A percentile compares a stretch with the other conserved stretches of the same genome.
phyloP scores from a whole-genome alignment of 108 stramenopile genomes.

The Nitzschia inconspicua region DNA sequence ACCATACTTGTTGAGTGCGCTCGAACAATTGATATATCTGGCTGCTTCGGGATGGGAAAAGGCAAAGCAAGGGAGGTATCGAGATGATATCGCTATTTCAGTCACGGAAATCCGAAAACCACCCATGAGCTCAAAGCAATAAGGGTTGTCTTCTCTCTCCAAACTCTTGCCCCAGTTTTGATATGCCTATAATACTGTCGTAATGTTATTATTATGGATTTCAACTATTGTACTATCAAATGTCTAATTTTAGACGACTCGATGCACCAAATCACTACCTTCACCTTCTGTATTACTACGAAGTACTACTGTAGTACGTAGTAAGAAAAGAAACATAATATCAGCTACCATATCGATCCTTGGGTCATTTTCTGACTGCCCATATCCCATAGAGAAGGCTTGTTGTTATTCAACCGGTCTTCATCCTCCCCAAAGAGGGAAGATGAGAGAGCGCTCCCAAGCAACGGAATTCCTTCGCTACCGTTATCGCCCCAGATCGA shows the following conservation, averaged over 20 bases:
- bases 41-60: slow-evolving; percentile 76
- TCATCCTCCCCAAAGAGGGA: slow-evolving; percentile 7
- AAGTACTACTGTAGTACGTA: neutral
- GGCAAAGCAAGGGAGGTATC: slow-evolving; percentile 67
- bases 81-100: slow-evolving; percentile 84
- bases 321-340: neutral
- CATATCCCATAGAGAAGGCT: neutral
- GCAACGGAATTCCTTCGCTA: neutral
- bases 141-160: too few relatives aligned
- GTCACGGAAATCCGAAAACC: slow-evolving; percentile 44
- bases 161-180: too few relatives aligned
- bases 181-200: too few relatives aligned
- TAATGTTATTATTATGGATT: too few relatives aligned
- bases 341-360: slow-evolving; percentile 8
- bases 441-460: neutral
- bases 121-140: too few relatives aligned
- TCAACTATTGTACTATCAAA: too few relatives aligned
- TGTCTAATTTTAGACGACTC: too few relatives aligned
- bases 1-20: slow-evolving; percentile 56
- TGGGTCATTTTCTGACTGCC: neutral
- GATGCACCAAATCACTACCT: too few relatives aligned
- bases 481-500: slow-evolving; percentile 23
- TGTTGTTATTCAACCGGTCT: neutral
- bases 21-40: slow-evolving; percentile 69
- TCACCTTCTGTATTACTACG: too few relatives aligned